Percentiles rank a stretch among this genome's conserved stretches.
These are phyloP conservation scores for Aspergillus jensenii DNA, from an alignment of 2,329 filamentous ascomycete species.

Conservation along the genomic window DNA sequence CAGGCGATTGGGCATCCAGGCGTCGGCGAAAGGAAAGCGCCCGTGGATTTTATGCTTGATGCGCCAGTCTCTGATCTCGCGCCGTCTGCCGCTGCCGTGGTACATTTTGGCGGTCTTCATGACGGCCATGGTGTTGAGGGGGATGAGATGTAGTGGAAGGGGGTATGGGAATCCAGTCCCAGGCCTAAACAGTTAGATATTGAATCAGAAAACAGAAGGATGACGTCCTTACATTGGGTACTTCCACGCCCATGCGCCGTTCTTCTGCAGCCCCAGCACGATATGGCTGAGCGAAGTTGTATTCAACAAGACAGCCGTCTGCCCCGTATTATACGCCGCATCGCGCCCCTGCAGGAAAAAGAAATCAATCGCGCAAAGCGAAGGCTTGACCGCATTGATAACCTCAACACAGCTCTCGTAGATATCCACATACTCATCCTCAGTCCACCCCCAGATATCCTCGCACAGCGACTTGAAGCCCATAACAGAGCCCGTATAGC, in stretches of 20 bases:
- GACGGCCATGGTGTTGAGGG: slow-evolving; percentile 44
- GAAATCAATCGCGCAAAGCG: slow-evolving; percentile 46
- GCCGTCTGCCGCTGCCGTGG: slow-evolving; percentile 22
- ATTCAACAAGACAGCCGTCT: slow-evolving; percentile 41
- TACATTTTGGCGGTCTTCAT: slow-evolving; percentile 28
- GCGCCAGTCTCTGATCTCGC: slow-evolving; percentile 24
- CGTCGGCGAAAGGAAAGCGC: slow-evolving; percentile 27
- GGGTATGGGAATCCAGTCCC: slow-evolving; percentile 49
- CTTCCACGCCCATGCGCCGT: slow-evolving; percentile 30
- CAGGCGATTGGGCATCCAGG: slow-evolving; percentile 26
- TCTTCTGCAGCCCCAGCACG: slow-evolving; percentile 41
- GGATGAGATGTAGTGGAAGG: slow-evolving; percentile 45
- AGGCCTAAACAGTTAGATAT: slow-evolving; percentile 28
- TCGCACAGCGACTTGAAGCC: slow-evolving; percentile 30
- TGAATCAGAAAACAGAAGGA: neutral
- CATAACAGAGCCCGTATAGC: slow-evolving; percentile 36
- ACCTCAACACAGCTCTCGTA: slow-evolving; percentile 42
- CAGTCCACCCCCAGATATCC: slow-evolving; percentile 38
- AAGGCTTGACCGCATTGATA: slow-evolving; percentile 38
- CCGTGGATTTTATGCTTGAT: slow-evolving; percentile 27
- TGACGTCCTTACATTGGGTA: slow-evolving; percentile 30
- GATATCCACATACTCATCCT: slow-evolving; percentile 42
- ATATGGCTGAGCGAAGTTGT: slow-evolving; percentile 49
- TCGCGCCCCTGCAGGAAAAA: slow-evolving; percentile 47
- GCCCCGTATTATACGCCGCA: slow-evolving; percentile 38